phyloP scores from a whole-genome alignment of 495 filamentous ascomycete genomes.

The Penicillium mononematosum region DNA sequence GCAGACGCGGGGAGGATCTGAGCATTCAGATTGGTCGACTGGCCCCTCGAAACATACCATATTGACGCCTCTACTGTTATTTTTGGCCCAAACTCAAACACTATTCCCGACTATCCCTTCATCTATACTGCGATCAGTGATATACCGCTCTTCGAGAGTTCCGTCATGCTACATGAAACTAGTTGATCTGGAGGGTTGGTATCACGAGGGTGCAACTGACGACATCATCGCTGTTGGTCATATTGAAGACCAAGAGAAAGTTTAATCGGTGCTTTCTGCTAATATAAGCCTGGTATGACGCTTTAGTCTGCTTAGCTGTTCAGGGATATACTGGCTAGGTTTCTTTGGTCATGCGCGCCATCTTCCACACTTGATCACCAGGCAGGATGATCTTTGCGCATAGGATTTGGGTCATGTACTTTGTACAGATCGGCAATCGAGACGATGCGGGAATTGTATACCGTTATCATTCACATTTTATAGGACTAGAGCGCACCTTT shows the following conservation, averaged over 20 bases:
- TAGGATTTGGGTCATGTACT: constrained; percentile 19
- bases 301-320: neutral
- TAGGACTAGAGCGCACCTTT: neutral
- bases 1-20: neutral
- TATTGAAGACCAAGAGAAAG: neutral
- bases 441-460: neutral
- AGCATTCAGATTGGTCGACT: neutral
- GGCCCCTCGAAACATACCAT: constrained; percentile 12
- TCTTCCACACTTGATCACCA: constrained; percentile 16
- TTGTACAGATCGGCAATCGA: neutral
- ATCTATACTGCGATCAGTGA: neutral
- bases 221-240: constrained; percentile 5
- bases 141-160: neutral
- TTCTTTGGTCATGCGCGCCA: constrained; percentile 26
- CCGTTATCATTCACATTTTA: neutral
- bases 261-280: constrained; percentile 3
- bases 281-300: constrained; percentile 1
- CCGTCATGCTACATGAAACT: neutral
- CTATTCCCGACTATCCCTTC: neutral
- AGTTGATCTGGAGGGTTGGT: constrained; percentile 9
- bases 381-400: constrained; percentile 18
- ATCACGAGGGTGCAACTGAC: constrained; percentile 21
- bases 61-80: constrained; percentile 10
- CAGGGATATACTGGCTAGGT: constrained; percentile 10
- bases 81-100: constrained; percentile 22